Evolutionary conservation across 2,329 filamentous ascomycete genomes (phyloP).

Genomic region (Saccharata proteae): DNA sequence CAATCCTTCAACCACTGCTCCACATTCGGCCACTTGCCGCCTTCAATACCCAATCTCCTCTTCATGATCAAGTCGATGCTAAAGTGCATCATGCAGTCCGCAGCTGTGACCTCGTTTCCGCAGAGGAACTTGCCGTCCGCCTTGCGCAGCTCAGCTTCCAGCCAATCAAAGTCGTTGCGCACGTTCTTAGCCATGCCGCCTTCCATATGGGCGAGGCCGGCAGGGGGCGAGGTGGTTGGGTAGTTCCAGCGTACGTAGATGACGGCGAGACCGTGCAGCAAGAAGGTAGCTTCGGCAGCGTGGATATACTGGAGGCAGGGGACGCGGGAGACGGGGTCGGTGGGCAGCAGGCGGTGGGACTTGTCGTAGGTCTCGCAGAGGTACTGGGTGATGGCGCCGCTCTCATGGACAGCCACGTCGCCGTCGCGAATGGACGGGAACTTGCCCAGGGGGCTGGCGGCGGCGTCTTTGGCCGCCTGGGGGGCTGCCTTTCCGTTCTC

Average conservation of each 20-base stretch:
- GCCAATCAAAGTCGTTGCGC: slow-evolving; percentile 32
- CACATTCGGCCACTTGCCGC: slow-evolving; percentile 21
- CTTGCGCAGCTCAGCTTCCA: slow-evolving; percentile 30
- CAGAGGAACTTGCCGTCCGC: slow-evolving; percentile 28
- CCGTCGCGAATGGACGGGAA: slow-evolving; percentile 33
- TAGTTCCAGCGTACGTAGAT: slow-evolving; percentile 33
- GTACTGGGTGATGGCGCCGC: slow-evolving; percentile 37
- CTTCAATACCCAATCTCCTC: slow-evolving; percentile 24
- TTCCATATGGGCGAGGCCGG: slow-evolving; percentile 24
- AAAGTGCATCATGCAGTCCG: slow-evolving; percentile 36
- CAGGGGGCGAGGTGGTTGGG: slow-evolving; percentile 17
- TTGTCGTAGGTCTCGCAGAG: slow-evolving; percentile 35
- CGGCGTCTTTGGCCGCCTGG: slow-evolving; percentile 29
- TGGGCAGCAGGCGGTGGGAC: slow-evolving; percentile 24
- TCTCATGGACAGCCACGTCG: slow-evolving; percentile 29
- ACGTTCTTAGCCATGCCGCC: slow-evolving; percentile 30
- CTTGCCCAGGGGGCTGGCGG: slow-evolving; percentile 32
- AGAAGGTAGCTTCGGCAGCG: slow-evolving; percentile 35
- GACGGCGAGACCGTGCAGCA: slow-evolving; percentile 33
- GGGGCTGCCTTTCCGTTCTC: slow-evolving; percentile 28
- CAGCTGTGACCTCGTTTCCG: slow-evolving; percentile 30
- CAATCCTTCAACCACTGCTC: slow-evolving; percentile 27
- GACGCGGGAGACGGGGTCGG: slow-evolving; percentile 20
- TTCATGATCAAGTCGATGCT: slow-evolving; percentile 28
- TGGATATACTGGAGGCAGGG: slow-evolving; percentile 33